A percentile compares a stretch with the other conserved stretches of the same genome.
Conservation (phyloP, 768 basidiomycete genomes). For the Lactifluus volemus region DNA sequence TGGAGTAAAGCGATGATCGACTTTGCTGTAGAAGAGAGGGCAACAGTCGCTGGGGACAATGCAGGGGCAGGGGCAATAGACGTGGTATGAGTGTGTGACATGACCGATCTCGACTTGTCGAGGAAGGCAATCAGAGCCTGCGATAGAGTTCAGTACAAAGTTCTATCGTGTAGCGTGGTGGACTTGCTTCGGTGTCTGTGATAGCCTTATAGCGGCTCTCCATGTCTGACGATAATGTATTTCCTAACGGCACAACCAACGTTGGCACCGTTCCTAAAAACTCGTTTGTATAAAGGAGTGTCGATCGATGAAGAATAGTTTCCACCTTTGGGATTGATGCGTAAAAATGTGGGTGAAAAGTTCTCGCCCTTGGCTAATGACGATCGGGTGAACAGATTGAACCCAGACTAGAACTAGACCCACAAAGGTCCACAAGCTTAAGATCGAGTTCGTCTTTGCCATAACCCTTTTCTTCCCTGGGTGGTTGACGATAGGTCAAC, state of each 20-base stretch:
- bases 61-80: conserved; percentile 67
- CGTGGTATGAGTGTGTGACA: conserved; percentile 60
- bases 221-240: conserved; percentile 57
- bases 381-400: not conserved
- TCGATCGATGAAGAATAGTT: not conserved
- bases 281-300: not conserved
- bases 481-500: not conserved
- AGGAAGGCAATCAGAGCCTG: conserved; percentile 74
- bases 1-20: conserved; percentile 50
- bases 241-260: conserved; percentile 73
- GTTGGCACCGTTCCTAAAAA: conserved; percentile 69
- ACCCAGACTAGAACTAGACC: conserved; percentile 13
- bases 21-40: conserved; percentile 41
- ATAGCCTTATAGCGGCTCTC: conserved; percentile 78
- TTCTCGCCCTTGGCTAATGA: conserved; percentile 66
- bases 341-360: conserved; percentile 62
- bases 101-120: conserved; percentile 68
- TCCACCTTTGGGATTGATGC: conserved; percentile 69
- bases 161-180: not conserved
- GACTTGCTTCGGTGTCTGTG: conserved; percentile 57
- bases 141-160: not conserved
- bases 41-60: conserved; percentile 73
- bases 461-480: conserved; percentile 73
- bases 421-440: conserved; percentile 59
- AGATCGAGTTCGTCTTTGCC: conserved; percentile 64